phyloP scores from a whole-genome alignment of 148 eudicot species.

The Rhododendron henanense region DNA sequence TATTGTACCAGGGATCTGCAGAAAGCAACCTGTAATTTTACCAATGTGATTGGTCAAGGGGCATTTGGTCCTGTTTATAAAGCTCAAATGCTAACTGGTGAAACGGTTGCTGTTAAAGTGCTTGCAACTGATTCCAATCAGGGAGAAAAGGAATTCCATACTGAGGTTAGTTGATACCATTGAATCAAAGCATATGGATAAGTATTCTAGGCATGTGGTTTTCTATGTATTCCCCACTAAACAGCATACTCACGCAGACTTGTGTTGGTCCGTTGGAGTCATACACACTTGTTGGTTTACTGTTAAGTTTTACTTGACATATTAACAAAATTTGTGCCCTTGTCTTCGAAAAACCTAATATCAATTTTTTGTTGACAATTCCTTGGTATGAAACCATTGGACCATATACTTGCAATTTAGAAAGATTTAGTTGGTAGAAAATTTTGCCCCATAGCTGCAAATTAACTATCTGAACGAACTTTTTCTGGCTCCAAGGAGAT shows the following conservation, averaged over 20 bases:
- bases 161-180: conserved; percentile 55
- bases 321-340: background rate
- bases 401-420: background rate
- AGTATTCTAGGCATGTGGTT: background rate
- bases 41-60: conserved; percentile 82
- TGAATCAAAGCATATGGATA: background rate
- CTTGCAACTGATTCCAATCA: conserved; percentile 91
- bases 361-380: background rate
- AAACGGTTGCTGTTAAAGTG: conserved; percentile 93
- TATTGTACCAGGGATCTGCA: conserved; percentile 70
- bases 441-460: background rate
- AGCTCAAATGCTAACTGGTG: conserved; percentile 87
- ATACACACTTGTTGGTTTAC: background rate
- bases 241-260: background rate
- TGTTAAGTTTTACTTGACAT: background rate
- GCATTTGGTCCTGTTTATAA: conserved; percentile 96
- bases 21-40: conserved; percentile 86
- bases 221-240: background rate
- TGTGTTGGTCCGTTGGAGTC: background rate
- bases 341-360: background rate
- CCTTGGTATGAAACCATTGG: background rate
- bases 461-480: background rate
- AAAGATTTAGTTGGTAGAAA: background rate
- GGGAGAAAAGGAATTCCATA: conserved; percentile 87
- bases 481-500: background rate